Evolutionary conservation across 2,329 filamentous ascomycete genomes (phyloP), one percentile per base, ranked within the genome.

Genomic region (Penicillium sp.): DNA sequence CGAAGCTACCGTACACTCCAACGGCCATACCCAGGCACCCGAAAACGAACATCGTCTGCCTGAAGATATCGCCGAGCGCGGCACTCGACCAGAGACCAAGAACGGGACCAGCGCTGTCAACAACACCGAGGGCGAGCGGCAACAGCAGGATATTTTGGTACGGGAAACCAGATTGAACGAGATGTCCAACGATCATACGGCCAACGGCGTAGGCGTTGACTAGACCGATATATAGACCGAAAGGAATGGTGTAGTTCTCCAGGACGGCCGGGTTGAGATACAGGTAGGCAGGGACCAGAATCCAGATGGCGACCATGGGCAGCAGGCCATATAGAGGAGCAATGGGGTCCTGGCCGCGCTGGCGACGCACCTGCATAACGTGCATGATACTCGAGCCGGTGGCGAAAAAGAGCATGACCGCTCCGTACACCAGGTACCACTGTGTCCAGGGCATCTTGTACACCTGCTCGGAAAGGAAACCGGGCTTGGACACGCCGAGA

Each of bases 1-100:
- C 89, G 69, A 98, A 98, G 70, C 90, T 95, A 52, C 89, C 91
- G 73, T 98, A 96, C n/a, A 97, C 84, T 29, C 93, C 93, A 42
- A 95, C 69, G 0, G 87, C 87, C 51, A 89, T 74, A 23, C 93
- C 93, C 23, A 97, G 75, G 75, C 91, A 92, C 66, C 84, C 81
- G 72, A 95, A 97, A 67, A 95, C 81, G 70, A 91, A 95, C 2
- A 89, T 87, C 42, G 95, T 86, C 74, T 96, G 90, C 69, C 95
- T 95, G n/a, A 86, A 82, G 44, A 78, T 87, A 54, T 82, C 76
- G 23, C 88, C 88, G 6, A 95, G 76, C 3, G 83, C 81, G 3
- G 59, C 54, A 64, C 83, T 88, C 1, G 87, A 86, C 89, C 89
- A 70, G 24, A 87, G 76, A 46, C 78, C 77, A 18, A 90, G 67